phyloP scores from a whole-genome alignment of 2,329 filamentous ascomycete genomes.

The Chaetomiaceae sp. region DNA sequence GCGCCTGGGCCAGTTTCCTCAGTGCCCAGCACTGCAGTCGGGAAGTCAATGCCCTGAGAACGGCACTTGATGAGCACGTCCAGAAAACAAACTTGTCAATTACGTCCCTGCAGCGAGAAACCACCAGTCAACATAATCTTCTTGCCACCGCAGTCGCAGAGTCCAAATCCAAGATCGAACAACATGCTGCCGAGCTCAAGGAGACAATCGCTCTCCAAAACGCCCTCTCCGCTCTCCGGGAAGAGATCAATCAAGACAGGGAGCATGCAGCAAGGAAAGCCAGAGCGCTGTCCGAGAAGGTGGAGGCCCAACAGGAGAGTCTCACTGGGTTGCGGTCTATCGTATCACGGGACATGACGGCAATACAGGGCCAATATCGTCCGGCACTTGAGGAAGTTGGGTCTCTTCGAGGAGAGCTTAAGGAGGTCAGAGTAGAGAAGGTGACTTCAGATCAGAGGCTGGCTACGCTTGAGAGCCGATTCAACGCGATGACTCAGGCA shows the following conservation, averaged over 20 bases:
- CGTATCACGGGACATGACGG: slow-evolving; percentile 4
- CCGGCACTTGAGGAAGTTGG: slow-evolving; percentile 14
- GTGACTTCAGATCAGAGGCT: slow-evolving; percentile 12
- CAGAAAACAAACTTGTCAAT: slow-evolving; percentile 14
- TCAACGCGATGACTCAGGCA: background rate
- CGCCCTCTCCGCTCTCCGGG: slow-evolving; percentile 15
- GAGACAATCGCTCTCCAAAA: slow-evolving; percentile 5
- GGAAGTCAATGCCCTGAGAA: slow-evolving; percentile 19
- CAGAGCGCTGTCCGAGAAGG: slow-evolving; percentile 8
- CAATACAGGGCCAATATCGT: slow-evolving; percentile 14
- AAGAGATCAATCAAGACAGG: slow-evolving; percentile 6
- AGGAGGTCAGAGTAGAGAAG: slow-evolving; percentile 16
- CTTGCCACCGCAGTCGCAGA: slow-evolving; percentile 10
- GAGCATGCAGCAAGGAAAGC: slow-evolving; percentile 6
- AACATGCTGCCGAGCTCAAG: slow-evolving; percentile 9
- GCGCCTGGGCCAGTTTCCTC: slow-evolving; percentile 24
- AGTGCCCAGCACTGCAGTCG: slow-evolving; percentile 22
- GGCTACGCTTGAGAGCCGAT: slow-evolving; percentile 13
- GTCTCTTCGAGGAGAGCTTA: slow-evolving; percentile 19
- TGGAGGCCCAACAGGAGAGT: slow-evolving; percentile 8
- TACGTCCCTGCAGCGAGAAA: slow-evolving; percentile 15
- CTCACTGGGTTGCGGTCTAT: slow-evolving; percentile 6
- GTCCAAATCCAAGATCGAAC: slow-evolving; percentile 16
- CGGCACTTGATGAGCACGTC: slow-evolving; percentile 16
- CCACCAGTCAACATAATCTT: slow-evolving; percentile 14